phyloP scores from a whole-genome alignment of 306 rosid species.

The Heteromeles arbutifolia region DNA sequence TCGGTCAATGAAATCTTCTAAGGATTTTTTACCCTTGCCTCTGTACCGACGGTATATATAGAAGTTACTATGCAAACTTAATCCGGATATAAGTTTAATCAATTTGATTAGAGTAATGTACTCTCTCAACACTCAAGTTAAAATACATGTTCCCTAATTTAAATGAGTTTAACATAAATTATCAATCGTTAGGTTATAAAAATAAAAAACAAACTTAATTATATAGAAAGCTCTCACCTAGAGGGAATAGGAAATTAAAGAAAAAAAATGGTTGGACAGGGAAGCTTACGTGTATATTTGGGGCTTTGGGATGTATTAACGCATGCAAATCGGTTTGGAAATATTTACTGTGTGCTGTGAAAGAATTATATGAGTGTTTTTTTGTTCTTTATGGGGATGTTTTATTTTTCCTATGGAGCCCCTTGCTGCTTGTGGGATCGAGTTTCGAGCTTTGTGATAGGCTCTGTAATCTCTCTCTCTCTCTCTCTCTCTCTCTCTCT shows the following conservation, averaged over 20 bases:
- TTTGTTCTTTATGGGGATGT: constrained; percentile 82
- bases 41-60: neutral
- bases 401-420: constrained; percentile 68
- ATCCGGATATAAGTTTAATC: neutral
- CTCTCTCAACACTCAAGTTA: too few relatives aligned
- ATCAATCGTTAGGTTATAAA: neutral
- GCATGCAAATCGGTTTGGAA: constrained; percentile 50
- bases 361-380: constrained; percentile 38
- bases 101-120: neutral
- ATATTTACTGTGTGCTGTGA: constrained; percentile 35
- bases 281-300: constrained; percentile 43
- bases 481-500: constrained; percentile 20
- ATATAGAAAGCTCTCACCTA: neutral
- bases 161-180: neutral
- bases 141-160: neutral
- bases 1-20: constrained; percentile 23
- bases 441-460: constrained; percentile 66
- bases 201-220: neutral
- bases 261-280: neutral
- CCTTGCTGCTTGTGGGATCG: constrained; percentile 80
- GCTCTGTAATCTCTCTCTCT: constrained; percentile 23
- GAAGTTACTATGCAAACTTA: neutral
- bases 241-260: too few relatives aligned
- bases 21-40: neutral
- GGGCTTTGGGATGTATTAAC: constrained; percentile 43